A percentile compares a stretch with the other conserved stretches of the same genome.
Evolutionary conservation across 2,329 filamentous ascomycete species (phyloP).

Genomic region (Dactylellina sp.): DNA sequence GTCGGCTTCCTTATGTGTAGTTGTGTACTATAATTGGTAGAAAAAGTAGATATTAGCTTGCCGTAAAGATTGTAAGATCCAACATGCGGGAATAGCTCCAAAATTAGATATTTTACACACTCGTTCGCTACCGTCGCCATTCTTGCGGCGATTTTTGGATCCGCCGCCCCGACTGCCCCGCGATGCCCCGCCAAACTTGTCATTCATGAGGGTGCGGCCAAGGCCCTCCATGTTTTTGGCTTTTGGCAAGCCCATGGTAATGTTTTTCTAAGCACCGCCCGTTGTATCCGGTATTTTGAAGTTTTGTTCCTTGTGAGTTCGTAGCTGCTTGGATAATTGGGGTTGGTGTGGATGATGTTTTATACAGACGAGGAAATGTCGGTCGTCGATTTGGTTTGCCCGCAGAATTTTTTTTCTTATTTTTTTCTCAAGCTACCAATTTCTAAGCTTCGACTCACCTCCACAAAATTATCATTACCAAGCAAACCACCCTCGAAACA

Average conservation of each 20-base stretch:
- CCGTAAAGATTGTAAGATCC: slow-evolving; percentile 57
- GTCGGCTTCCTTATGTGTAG: slow-evolving; percentile 86
- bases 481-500: slow-evolving; percentile 17
- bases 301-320: not conserved
- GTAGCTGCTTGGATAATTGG: not conserved
- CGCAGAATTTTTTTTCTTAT: slow-evolving; percentile 57
- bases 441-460: slow-evolving; percentile 53
- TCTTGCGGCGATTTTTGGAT: slow-evolving; percentile 54
- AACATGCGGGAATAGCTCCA: not conserved
- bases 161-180: slow-evolving; percentile 39
- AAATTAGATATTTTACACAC: slow-evolving; percentile 15
- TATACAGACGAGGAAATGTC: slow-evolving; percentile 28
- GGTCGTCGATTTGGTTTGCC: slow-evolving; percentile 14
- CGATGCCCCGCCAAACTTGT: slow-evolving; percentile 90
- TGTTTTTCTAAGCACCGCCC: not conserved
- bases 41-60: slow-evolving; percentile 56
- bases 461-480: slow-evolving; percentile 39
- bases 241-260: slow-evolving; percentile 71
- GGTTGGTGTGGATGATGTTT: slow-evolving; percentile 10
- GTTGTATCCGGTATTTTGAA: not conserved
- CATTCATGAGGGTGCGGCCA: slow-evolving; percentile 98
- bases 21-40: slow-evolving; percentile 75
- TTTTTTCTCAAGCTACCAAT: slow-evolving; percentile 31
- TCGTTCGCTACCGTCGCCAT: slow-evolving; percentile 56
- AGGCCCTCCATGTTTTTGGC: slow-evolving; percentile 95